Conservation (phyloP, 2,329 filamentous ascomycete species). For the Talaromyces islandicus region DNA sequence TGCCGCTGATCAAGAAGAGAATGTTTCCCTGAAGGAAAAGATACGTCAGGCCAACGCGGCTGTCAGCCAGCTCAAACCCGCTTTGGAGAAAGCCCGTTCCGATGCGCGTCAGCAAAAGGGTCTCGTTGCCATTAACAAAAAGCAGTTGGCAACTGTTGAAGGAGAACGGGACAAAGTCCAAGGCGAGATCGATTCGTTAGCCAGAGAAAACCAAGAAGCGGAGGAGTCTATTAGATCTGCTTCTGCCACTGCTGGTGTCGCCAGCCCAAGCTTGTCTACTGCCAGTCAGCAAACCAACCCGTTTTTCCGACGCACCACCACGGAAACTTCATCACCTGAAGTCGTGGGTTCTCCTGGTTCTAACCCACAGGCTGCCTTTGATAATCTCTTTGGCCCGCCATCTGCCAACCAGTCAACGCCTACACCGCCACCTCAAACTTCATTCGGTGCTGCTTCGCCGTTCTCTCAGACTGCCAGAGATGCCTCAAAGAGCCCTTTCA, state of each 20-base stretch:
- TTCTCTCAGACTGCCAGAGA: slow-evolving; percentile 32
- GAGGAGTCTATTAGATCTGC: slow-evolving; percentile 37
- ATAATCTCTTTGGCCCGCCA: slow-evolving; percentile 76
- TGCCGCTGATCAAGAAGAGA: slow-evolving; percentile 84
- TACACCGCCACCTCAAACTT: slow-evolving; percentile 49
- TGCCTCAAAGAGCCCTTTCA: slow-evolving; percentile 38
- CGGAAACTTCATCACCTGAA: slow-evolving; percentile 39
- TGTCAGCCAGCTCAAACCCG: slow-evolving; percentile 75
- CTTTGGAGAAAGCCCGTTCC: slow-evolving; percentile 86
- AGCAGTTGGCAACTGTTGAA: slow-evolving; percentile 87
- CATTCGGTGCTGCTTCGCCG: slow-evolving; percentile 53
- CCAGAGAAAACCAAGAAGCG: slow-evolving; percentile 58
- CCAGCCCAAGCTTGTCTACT: slow-evolving; percentile 59
- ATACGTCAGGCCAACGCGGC: slow-evolving; percentile 79
- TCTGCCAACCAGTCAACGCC: slow-evolving; percentile 44
- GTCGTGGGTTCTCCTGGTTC: slow-evolving; percentile 47
- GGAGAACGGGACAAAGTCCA: slow-evolving; percentile 83
- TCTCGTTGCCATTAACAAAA: slow-evolving; percentile 95
- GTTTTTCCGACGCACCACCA: slow-evolving; percentile 70
- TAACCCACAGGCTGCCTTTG: slow-evolving; percentile 64
- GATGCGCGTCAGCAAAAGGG: slow-evolving; percentile 95
- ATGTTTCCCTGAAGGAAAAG: slow-evolving; percentile 75
- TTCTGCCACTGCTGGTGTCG: slow-evolving; percentile 46
- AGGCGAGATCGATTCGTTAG: slow-evolving; percentile 64
- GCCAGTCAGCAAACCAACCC: slow-evolving; percentile 79